phyloP scores from a whole-genome alignment of 1,284 basidiomycete genomes.

The Cryptococcus sp. region DNA sequence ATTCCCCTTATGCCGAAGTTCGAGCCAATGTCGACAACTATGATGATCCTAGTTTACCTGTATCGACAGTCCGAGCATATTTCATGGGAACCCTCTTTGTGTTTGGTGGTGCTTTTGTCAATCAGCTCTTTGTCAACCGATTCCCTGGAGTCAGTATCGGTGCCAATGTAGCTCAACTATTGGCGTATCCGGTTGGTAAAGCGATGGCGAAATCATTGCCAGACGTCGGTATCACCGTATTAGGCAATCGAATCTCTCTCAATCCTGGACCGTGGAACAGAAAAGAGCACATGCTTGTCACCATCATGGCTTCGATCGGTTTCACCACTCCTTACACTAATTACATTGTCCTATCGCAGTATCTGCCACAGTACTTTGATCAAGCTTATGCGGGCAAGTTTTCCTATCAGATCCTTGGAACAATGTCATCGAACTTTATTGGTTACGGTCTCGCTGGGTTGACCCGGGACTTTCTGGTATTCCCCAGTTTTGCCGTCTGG shows the following conservation, averaged over 20 bases:
- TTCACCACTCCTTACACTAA: conserved; percentile 58
- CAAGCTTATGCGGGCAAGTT: conserved; percentile 36
- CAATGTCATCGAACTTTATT: conserved; percentile 60
- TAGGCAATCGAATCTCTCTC: conserved; percentile 9
- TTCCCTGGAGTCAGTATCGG: not conserved
- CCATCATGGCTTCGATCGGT: conserved; percentile 42
- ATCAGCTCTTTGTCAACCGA: conserved; percentile 43
- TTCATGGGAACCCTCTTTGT: conserved; percentile 54
- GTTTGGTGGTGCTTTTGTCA: conserved; percentile 61
- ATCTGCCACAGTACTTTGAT: conserved; percentile 54
- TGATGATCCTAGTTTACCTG: conserved; percentile 72
- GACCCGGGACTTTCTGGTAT: conserved; percentile 29
- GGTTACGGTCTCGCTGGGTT: conserved; percentile 45
- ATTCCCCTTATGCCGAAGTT: conserved; percentile 81
- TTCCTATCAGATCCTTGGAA: conserved; percentile 35
- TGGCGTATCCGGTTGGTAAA: conserved; percentile 4
- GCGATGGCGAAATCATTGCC: conserved; percentile 14
- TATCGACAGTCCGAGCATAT: conserved; percentile 81
- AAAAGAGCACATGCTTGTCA: conserved; percentile 26
- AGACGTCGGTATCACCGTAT: conserved; percentile 4
- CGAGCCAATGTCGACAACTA: conserved; percentile 76
- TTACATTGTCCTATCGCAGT: conserved; percentile 47
- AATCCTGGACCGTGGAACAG: conserved; percentile 24
- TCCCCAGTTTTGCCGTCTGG: conserved; percentile 56
- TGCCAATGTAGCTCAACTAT: conserved; percentile 10